Evolutionary conservation across 140 eudicot species (phyloP).

Genomic region (Anethum foeniculum): DNA sequence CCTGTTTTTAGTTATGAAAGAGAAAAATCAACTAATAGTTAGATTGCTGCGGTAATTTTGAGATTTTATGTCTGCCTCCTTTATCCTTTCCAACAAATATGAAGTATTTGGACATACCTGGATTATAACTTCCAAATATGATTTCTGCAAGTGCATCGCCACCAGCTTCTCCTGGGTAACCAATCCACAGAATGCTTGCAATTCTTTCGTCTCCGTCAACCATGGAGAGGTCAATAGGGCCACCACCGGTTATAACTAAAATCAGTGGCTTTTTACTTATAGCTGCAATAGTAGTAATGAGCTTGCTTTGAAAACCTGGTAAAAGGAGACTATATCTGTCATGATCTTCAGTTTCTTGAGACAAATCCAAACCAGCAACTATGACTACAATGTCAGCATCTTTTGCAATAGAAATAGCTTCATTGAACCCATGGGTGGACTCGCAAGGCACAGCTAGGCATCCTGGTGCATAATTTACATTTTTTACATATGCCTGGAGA

Average conservation of each 20-base stretch:
- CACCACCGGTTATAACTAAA: slow-evolving; percentile 84
- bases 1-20: slow-evolving; percentile 27
- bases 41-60: background rate
- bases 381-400: slow-evolving; percentile 63
- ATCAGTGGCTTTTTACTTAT: slow-evolving; percentile 56
- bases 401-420: slow-evolving; percentile 60
- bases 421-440: slow-evolving; percentile 33
- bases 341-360: slow-evolving; percentile 85
- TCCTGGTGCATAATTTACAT: slow-evolving; percentile 44
- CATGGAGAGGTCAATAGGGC: slow-evolving; percentile 82
- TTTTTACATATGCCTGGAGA: slow-evolving; percentile 38
- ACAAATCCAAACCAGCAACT: slow-evolving; percentile 72
- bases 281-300: slow-evolving; percentile 49
- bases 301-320: slow-evolving; percentile 77
- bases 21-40: background rate
- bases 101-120: slow-evolving; percentile 35
- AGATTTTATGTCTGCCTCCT: background rate
- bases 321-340: slow-evolving; percentile 82
- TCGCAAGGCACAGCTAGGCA: slow-evolving; percentile 67
- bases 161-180: slow-evolving; percentile 96
- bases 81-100: background rate
- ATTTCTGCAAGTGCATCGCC: slow-evolving; percentile 71
- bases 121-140: slow-evolving; percentile 83
- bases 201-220: slow-evolving; percentile 54
- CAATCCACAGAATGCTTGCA: slow-evolving; percentile 85